Evolutionary conservation across 768 basidiomycete species (phyloP).

Genomic region (Suillus fuscotomentosus): DNA sequence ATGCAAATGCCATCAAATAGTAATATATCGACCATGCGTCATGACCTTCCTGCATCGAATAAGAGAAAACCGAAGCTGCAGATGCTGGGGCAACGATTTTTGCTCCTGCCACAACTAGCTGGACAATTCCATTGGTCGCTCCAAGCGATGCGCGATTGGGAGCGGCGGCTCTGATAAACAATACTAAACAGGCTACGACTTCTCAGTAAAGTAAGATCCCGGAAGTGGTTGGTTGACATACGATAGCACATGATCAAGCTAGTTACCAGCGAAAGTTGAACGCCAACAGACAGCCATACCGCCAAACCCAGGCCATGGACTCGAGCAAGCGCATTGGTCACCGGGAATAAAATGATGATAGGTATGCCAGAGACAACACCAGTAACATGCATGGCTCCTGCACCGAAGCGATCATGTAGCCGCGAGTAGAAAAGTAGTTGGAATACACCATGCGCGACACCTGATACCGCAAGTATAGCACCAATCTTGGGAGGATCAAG

Average conservation of each 20-base stretch:
- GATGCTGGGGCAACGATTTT: not conserved
- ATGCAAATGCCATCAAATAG: not conserved
- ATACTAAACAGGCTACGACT: not conserved
- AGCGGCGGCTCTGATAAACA: not conserved
- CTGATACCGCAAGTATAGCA: constrained; percentile 33
- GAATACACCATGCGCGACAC: constrained; percentile 55
- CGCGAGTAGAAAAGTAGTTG: constrained; percentile 61
- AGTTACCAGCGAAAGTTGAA: constrained; percentile 31
- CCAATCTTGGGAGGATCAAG: constrained; percentile 17
- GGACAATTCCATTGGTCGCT: not conserved
- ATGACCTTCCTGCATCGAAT: not conserved
- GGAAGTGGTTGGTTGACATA: not conserved
- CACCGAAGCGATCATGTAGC: constrained; percentile 51
- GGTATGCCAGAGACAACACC: constrained; percentile 52
- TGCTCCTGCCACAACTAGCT: not conserved
- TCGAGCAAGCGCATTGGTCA: constrained; percentile 52
- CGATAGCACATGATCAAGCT: not conserved
- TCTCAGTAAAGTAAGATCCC: not conserved
- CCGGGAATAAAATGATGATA: constrained; percentile 52
- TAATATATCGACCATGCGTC: not conserved
- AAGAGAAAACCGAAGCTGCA: not conserved
- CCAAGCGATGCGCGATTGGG: not conserved
- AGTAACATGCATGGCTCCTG: constrained; percentile 51
- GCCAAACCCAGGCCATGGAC: constrained; percentile 36
- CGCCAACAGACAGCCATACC: constrained; percentile 45